Percentiles rank a stretch among this genome's conserved stretches.
These are phyloP conservation scores for Saitoella complicata DNA, from an alignment of 805 yeast genomes.

Conservation along the genomic window DNA sequence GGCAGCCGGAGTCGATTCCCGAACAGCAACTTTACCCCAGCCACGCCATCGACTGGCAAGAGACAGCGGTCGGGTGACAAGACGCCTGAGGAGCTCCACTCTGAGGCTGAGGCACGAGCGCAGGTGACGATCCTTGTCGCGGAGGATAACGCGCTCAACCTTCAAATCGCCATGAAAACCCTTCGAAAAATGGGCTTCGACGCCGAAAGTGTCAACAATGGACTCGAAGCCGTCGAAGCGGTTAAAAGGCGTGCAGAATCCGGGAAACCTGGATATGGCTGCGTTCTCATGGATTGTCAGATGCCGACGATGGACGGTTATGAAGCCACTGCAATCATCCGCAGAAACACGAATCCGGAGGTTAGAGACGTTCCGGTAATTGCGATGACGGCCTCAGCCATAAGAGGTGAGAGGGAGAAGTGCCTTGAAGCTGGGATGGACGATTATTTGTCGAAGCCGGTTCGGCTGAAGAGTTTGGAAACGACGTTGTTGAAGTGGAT, in stretches of 20 bases:
- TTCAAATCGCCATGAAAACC: conserved; percentile 4
- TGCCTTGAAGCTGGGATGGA: conserved; percentile 62
- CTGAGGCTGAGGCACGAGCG: background rate
- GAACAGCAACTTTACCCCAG: too few relatives aligned
- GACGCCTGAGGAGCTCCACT: background rate
- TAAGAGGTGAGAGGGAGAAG: conserved; percentile 61
- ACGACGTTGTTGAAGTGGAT: conserved; percentile 7
- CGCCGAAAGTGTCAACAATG: conserved; percentile 4
- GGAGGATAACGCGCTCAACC: conserved; percentile 7
- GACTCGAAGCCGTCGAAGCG: conserved; percentile 4
- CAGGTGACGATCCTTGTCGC: conserved; percentile 3
- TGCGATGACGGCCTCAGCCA: conserved; percentile 65
- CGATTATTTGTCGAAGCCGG: conserved; percentile 55
- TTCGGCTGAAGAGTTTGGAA: conserved; percentile 3
- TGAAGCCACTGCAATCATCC: conserved; percentile 15
- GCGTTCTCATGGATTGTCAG: conserved; percentile 19
- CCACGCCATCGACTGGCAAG: too few relatives aligned
- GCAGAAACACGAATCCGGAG: conserved; percentile 4
- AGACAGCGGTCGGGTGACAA: too few relatives aligned
- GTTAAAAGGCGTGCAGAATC: background rate
- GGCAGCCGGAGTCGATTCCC: too few relatives aligned
- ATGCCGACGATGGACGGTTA: conserved; percentile 19
- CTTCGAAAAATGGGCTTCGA: conserved; percentile 5
- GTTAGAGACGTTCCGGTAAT: conserved; percentile 49
- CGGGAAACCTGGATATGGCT: conserved; percentile 8